Base-by-base conservation (phyloP, 2,329 filamentous ascomycete genomes). In the Achaetomium macrosporum region DNA sequence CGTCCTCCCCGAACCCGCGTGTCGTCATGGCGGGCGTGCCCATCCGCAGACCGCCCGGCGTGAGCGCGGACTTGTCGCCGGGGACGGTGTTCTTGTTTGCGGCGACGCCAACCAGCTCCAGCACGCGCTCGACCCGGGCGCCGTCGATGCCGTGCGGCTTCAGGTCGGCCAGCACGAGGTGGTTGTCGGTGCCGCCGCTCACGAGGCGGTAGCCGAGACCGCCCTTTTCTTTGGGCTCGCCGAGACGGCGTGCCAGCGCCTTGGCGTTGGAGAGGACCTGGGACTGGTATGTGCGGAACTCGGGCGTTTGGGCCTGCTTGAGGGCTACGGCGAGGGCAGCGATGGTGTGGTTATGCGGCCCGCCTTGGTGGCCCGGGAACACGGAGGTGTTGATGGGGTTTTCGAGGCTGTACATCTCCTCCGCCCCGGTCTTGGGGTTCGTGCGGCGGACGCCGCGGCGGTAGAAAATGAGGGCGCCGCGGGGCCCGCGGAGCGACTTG, bases 71-170 rank as follows among this genome's bases (percentile, higher is more conserved):
- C 68, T 86, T 89, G 73, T 99, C 93, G 41, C 92, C 93, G 1
- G 93, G 93, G 0, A 96, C 92, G 8, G 93, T 96, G 76, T 99
- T 99, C 81, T 99, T 99, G 79, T 99, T 99, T 68, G 88, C 87
- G n/a, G 93, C 93, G 48, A 97, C 92, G 63, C 92, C 92, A 60
- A 95, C 90, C 43, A 95, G 82, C 69, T 96, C 91, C 20, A 96
- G 80, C 15, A 96, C 84, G 43, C 90, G 85, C 75, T 96, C 91
- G 13, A 96, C 90, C 49, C 91, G 85, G 20, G 87, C 87, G 61
- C 91, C 91, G 66, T 99, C 93, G 56, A 99, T 84, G 53, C 79
- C 79, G 68, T 93, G 88, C 36, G 88, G 84, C 75, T 95, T 95
- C 47, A 99, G 81, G 70, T 99, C 93, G 45, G 93, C 78, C 16